A percentile compares a stretch with the other conserved stretches of the same genome.
Conservation (phyloP, 768 basidiomycete species). For the Calocybe gangraenosa region DNA sequence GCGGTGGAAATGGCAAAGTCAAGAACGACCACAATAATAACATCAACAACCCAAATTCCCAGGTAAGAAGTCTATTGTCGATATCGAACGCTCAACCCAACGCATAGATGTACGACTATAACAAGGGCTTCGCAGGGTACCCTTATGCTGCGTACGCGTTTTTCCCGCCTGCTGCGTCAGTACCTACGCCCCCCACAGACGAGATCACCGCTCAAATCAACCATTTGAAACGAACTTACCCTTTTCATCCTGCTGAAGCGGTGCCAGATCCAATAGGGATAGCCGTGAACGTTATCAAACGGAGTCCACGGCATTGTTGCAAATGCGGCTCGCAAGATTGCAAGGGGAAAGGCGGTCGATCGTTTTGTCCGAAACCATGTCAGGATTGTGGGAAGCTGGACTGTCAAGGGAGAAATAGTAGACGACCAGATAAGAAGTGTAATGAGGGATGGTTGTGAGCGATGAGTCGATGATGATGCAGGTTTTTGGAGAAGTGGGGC, state of each 20-base stretch:
- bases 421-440: constrained; percentile 73
- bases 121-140: constrained; percentile 10
- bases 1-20: constrained; percentile 2
- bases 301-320: constrained; percentile 71
- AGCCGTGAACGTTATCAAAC: constrained; percentile 42
- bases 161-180: constrained; percentile 9
- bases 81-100: constrained; percentile 18
- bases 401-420: constrained; percentile 73
- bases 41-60: constrained; percentile 18
- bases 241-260: constrained; percentile 13
- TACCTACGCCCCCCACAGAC: background rate
- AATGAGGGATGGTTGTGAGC: constrained; percentile 45
- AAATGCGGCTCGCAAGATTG: constrained; percentile 81
- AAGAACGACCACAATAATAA: constrained; percentile 10
- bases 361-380: constrained; percentile 69
- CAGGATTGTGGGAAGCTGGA: constrained; percentile 82
- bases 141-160: constrained; percentile 14
- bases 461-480: too few relatives aligned
- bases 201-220: background rate
- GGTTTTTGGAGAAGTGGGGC: too few relatives aligned
- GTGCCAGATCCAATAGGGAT: constrained; percentile 19
- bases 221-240: constrained; percentile 20
- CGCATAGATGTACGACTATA: constrained; percentile 21
- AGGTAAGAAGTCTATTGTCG: constrained; percentile 10
- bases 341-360: constrained; percentile 77